Percentiles rank a stretch among this genome's conserved stretches.
These are phyloP conservation scores for Phytophthora europaea DNA, from an alignment of 352 stramenopile genomes.

Conservation along the genomic window DNA sequence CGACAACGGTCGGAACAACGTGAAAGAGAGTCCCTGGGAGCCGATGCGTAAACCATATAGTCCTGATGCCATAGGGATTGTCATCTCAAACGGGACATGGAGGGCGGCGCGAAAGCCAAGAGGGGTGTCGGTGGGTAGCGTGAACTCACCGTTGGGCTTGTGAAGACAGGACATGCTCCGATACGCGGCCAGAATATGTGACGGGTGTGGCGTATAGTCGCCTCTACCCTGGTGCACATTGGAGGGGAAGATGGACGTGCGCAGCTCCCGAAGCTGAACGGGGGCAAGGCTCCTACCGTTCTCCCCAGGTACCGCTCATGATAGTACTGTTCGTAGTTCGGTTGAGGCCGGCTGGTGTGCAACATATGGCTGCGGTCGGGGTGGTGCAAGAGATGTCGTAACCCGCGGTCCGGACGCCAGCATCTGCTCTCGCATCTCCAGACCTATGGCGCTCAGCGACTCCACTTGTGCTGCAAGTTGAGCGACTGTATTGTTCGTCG, in stretches of 20 bases:
- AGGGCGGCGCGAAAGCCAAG: background rate
- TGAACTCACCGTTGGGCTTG: background rate
- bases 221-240: background rate
- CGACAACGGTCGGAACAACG: background rate
- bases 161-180: background rate
- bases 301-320: background rate
- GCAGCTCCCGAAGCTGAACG: background rate
- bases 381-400: background rate
- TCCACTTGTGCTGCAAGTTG: background rate
- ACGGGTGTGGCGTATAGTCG: background rate
- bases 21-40: background rate
- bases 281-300: background rate
- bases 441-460: background rate
- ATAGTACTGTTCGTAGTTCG: background rate
- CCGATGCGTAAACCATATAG: background rate
- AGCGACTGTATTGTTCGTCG: background rate
- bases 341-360: background rate
- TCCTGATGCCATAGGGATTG: background rate
- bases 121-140: background rate
- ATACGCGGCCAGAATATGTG: background rate
- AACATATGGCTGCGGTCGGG: background rate
- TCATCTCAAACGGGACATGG: background rate
- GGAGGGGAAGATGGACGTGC: background rate
- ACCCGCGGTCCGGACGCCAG: background rate
- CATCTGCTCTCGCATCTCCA: background rate